These are phyloP conservation scores for Atkinsonella texensis DNA, from an alignment of 2,329 filamentous ascomycete species.

Conservation along the genomic window DNA sequence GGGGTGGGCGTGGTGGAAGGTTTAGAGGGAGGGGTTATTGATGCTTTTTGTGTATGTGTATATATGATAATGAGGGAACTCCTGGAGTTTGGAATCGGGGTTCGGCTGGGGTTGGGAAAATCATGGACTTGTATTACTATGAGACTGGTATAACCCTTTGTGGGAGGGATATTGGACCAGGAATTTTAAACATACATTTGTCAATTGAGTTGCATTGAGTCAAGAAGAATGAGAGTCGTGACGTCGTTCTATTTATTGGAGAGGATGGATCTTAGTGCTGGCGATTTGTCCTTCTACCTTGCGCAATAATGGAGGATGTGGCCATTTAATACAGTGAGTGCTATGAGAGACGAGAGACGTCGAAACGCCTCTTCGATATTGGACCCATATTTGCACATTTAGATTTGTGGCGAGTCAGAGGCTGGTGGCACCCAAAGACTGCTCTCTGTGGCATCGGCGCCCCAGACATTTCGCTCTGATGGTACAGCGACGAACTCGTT, in stretches of 20 bases:
- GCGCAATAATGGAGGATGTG: not conserved
- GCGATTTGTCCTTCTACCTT: not conserved
- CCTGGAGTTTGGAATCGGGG: not conserved
- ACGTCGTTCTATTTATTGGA: not conserved
- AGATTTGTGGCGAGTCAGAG: constrained; percentile 10
- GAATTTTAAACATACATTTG: not conserved
- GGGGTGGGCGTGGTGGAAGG: constrained; percentile 21
- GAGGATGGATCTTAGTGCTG: not conserved
- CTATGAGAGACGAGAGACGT: not conserved
- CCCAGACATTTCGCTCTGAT: constrained; percentile 28
- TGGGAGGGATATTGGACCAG: not conserved
- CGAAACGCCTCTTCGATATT: too few species aligned
- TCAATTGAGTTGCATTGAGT: not conserved
- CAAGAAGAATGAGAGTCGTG: not conserved
- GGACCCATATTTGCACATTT: not conserved
- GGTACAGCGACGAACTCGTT: constrained; percentile 42
- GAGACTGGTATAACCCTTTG: not conserved
- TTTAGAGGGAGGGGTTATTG: constrained; percentile 16
- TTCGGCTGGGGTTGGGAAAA: not conserved
- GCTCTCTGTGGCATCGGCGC: constrained; percentile 28
- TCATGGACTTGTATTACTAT: not conserved
- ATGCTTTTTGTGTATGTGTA: not conserved
- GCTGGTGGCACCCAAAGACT: constrained; percentile 31
- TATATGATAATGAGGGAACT: not conserved
- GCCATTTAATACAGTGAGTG: constrained; percentile 1